Evolutionary conservation across 2,329 filamentous ascomycete species (phyloP).

Genomic region (Fusarium tanahbumbuense): DNA sequence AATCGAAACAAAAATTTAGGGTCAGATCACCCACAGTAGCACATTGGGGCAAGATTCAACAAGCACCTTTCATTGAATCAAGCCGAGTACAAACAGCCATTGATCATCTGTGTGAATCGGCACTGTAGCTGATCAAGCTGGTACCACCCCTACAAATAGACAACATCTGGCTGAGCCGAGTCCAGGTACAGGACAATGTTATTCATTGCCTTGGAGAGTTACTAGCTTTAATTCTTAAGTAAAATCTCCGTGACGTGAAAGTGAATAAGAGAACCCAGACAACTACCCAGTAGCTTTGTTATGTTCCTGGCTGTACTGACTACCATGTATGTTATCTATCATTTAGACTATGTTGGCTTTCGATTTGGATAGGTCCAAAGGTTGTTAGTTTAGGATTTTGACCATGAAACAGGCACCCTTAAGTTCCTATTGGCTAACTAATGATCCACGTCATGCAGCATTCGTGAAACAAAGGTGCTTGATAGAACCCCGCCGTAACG

Average conservation of each 20-base stretch:
- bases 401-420: constrained; percentile 34
- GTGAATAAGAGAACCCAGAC: neutral
- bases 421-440: constrained; percentile 28
- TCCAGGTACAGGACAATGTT: neutral
- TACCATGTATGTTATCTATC: neutral
- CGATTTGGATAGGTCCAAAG: neutral
- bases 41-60: neutral
- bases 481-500: neutral
- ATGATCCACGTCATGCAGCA: constrained; percentile 32
- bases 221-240: neutral
- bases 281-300: neutral
- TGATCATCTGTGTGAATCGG: neutral
- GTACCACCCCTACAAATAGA: neutral
- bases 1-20: neutral
- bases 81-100: neutral
- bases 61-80: neutral
- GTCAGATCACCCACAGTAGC: neutral
- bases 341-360: neutral
- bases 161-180: neutral
- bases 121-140: neutral
- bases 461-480: constrained; percentile 36
- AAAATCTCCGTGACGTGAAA: neutral
- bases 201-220: neutral
- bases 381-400: constrained; percentile 15
- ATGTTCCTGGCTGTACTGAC: neutral